A percentile compares a stretch with the other conserved stretches of the same genome.
Conservation (phyloP, 176 grass and related monocot genomes). For the Dendrocalamus sinicus region DNA sequence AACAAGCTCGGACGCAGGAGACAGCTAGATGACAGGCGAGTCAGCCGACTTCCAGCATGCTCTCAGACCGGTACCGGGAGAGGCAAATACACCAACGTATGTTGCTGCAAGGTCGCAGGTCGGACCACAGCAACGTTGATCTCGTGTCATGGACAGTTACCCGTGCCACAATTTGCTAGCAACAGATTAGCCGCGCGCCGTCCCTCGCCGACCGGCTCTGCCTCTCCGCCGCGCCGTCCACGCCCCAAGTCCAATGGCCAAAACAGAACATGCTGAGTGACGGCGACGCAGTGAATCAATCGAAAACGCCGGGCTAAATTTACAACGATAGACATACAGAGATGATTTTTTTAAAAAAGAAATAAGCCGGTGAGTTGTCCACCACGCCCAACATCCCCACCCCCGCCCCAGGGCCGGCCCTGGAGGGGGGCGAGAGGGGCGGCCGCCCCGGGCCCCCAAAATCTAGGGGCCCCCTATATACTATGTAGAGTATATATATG, state of each 20-base stretch:
- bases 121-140: background rate
- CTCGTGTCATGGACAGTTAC: background rate
- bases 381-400: background rate
- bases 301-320: too few relatives aligned
- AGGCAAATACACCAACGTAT: too few relatives aligned
- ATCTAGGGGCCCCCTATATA: too few relatives aligned
- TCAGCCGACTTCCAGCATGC: background rate
- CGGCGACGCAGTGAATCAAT: background rate
- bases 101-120: too few relatives aligned
- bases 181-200: background rate
- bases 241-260: too few relatives aligned
- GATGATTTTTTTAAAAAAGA: too few relatives aligned
- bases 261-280: background rate
- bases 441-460: too few relatives aligned
- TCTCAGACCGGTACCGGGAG: background rate
- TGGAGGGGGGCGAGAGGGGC: too few relatives aligned
- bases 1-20: too few relatives aligned
- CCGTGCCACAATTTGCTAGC: background rate
- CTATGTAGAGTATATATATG: too few relatives aligned
- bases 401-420: too few relatives aligned
- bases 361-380: constrained; percentile 36
- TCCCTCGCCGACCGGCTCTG: background rate
- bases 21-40: background rate
- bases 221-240: background rate
- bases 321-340: too few relatives aligned